These are phyloP conservation scores for Backusella tuberculispora DNA, from an alignment of 192 early-diverging fungal species.

Conservation along the genomic window DNA sequence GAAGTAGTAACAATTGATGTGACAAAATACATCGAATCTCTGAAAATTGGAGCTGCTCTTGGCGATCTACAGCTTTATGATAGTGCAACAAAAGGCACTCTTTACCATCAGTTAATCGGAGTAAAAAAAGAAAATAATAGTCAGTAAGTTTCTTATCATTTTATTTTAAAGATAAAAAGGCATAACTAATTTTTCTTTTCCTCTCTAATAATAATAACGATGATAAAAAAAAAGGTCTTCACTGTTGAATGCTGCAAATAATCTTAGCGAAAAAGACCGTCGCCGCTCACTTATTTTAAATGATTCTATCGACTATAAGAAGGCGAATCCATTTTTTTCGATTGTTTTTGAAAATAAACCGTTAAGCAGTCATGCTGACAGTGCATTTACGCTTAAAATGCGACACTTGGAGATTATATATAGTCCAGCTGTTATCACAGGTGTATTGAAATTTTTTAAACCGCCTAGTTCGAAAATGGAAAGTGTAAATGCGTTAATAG, in stretches of 20 bases:
- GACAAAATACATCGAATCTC: constrained; percentile 55
- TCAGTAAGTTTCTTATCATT: neutral
- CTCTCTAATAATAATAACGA: neutral
- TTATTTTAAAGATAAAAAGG: neutral
- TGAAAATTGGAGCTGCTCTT: constrained; percentile 57
- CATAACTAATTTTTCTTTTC: too few species aligned
- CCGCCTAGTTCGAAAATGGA: constrained; percentile 65
- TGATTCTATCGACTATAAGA: neutral
- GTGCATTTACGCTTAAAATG: constrained; percentile 70
- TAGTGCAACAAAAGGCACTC: constrained; percentile 59
- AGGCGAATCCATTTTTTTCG: constrained; percentile 52
- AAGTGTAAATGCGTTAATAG: constrained; percentile 61
- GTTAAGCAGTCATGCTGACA: constrained; percentile 72
- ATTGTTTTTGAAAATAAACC: constrained; percentile 75
- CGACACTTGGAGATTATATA: constrained; percentile 80
- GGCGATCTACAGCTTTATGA: constrained; percentile 68
- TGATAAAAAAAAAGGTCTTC: neutral
- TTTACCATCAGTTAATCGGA: constrained; percentile 57
- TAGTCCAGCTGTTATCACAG: constrained; percentile 68
- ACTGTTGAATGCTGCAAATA: neutral
- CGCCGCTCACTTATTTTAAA: neutral
- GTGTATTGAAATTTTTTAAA: constrained; percentile 73
- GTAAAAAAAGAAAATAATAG: constrained; percentile 46
- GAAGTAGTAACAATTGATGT: constrained; percentile 61
- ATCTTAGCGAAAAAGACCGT: neutral